Base-by-base conservation (phyloP, 2,329 filamentous ascomycete genomes). In the Scedosporium apiospermum region DNA sequence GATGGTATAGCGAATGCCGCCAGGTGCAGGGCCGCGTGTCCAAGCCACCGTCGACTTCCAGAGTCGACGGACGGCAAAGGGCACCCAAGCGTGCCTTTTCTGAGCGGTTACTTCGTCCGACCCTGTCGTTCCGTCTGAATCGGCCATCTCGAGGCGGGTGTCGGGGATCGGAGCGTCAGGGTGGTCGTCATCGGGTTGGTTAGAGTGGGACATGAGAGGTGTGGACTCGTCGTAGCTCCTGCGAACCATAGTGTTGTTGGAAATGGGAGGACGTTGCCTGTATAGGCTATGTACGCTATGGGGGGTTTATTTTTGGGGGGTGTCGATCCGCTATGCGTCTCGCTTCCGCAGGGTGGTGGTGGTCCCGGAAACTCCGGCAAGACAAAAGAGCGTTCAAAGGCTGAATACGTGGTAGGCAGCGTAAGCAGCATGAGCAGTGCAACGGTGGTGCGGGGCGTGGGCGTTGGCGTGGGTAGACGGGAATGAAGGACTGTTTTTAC, bases 21-120 rank as follows among this genome's bases (percentile, higher is more conserved):
- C 72, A 70, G 2, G 71, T 73, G 59, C 75, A 77, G 86, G 86
- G 0, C 86, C 86, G 55, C 75, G 71, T 10, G 79, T 74, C 85
- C 85, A 88, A 62, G 69, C 75, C 26, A 68, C 73, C 4, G 77
- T 69, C 58, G 75, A 73, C 61, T 72, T 77, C 58, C 72, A 68
- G 61, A 78, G 70, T 63, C 80, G 78, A 53, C 82, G 79, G 44
- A 82, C 71, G 12, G 82, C 78, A 67, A 81, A 82, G 1, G 85
- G 85, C 57, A 88, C 75, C 73, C 76, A 79, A 2, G 74, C 65
- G 6, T 26, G 12, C 42, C 26, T 49, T 49, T 61, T 61, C 46
- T 49, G 49, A 30, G 72, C 73, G 69, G 71, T 2, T 68, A 64
- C 44, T 44, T 84, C 78, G 62, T 86, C 82, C n/a, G 81, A 82